A percentile compares a stretch with the other conserved stretches of the same genome.
Evolutionary conservation across 2,329 filamentous ascomycete genomes (phyloP).

Genomic region (Dactylonectria macrodidyma): DNA sequence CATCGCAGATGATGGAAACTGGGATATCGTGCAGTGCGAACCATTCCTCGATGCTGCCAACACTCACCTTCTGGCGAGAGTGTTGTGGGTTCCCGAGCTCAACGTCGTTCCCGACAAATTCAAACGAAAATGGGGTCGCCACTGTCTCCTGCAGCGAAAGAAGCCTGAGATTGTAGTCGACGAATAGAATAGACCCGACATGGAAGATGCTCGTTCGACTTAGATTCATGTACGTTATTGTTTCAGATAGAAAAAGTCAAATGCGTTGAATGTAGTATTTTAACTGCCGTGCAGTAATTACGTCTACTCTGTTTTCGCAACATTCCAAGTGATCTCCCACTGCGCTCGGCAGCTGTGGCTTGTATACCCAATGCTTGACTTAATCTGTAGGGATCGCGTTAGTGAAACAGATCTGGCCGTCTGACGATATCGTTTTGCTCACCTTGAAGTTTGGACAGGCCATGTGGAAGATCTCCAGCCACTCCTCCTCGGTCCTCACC

Average conservation of each 20-base stretch:
- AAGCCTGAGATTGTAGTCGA: conserved; percentile 13
- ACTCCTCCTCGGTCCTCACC: conserved; percentile 33
- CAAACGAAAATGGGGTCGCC: conserved; percentile 86
- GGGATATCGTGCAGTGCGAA: conserved; percentile 83
- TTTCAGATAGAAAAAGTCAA: conserved; percentile 5
- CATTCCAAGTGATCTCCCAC: conserved; percentile 29
- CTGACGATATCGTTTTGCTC: not conserved
- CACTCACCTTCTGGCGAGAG: conserved; percentile 81
- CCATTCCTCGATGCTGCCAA: conserved; percentile 85
- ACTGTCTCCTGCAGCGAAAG: conserved; percentile 83
- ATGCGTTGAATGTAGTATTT: conserved; percentile 19
- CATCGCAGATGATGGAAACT: conserved; percentile 78
- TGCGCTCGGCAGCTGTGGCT: conserved; percentile 38
- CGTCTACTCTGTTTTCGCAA: not conserved
- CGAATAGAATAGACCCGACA: conserved; percentile 5
- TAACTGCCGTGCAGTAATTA: conserved; percentile 19
- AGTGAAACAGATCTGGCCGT: not conserved
- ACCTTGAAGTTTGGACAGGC: conserved; percentile 25
- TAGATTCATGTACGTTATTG: conserved; percentile 7
- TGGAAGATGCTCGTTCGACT: not conserved
- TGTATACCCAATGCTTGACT: conserved; percentile 16
- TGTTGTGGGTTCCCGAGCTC: conserved; percentile 85
- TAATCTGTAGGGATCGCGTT: conserved; percentile 6
- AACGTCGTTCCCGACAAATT: conserved; percentile 78
- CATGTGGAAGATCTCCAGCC: conserved; percentile 26